These are phyloP conservation scores for Blakeslea trispora DNA, from an alignment of 371 early-diverging fungal species.

Conservation along the genomic window DNA sequence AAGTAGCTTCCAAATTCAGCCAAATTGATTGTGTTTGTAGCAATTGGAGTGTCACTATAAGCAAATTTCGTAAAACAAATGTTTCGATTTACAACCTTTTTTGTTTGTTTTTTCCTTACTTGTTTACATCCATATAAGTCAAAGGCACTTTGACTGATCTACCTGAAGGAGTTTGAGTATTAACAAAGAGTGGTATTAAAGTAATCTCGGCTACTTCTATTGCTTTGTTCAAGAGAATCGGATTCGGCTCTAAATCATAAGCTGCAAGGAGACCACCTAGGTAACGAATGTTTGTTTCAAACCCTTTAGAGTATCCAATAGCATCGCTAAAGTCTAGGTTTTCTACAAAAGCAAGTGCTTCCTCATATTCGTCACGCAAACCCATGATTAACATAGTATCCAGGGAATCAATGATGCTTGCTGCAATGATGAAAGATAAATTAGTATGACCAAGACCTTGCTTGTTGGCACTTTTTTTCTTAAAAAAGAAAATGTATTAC, in stretches of 20 bases:
- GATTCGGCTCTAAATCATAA: conserved; percentile 61
- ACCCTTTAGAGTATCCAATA: conserved; percentile 41
- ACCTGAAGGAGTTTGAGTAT: conserved; percentile 15
- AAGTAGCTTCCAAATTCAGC: conserved; percentile 87
- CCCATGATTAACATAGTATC: conserved; percentile 86
- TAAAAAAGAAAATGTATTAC: conserved; percentile 11
- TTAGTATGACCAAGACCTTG: background rate
- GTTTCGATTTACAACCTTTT: background rate
- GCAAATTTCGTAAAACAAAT: background rate
- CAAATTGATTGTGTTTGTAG: conserved; percentile 21
- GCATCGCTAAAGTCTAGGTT: conserved; percentile 54
- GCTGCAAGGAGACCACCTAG: conserved; percentile 71
- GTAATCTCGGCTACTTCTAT: conserved; percentile 68
- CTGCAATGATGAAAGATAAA: conserved; percentile 15
- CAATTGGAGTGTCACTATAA: conserved; percentile 16
- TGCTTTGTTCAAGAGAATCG: conserved; percentile 66
- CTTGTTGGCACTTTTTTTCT: background rate
- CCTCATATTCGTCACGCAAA: conserved; percentile 56
- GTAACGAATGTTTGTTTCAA: conserved; percentile 79
- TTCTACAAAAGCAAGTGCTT: conserved; percentile 55
- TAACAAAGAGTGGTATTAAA: conserved; percentile 71
- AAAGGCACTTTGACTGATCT: conserved; percentile 73
- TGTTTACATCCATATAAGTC: conserved; percentile 65
- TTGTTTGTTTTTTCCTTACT: conserved; percentile 18
- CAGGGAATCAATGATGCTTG: conserved; percentile 81